A percentile compares a stretch with the other conserved stretches of the same genome.
Evolutionary conservation across 2,329 filamentous ascomycete species (phyloP).

Genomic region (Fusarium nelsonii): DNA sequence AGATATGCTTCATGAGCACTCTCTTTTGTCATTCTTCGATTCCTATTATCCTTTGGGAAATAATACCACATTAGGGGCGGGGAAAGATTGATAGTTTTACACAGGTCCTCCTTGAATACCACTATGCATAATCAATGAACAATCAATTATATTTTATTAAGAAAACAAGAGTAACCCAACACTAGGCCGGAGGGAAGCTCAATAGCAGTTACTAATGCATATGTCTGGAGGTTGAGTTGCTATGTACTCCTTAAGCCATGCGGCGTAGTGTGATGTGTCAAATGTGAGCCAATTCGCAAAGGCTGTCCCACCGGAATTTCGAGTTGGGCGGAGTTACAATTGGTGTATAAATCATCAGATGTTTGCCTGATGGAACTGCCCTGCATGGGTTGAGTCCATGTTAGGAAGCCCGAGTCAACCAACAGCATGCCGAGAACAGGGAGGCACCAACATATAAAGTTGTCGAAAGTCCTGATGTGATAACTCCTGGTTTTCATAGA

Average conservation of each 20-base stretch:
- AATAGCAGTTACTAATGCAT: background rate
- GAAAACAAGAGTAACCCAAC: too few relatives aligned
- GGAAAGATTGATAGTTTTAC: too few relatives aligned
- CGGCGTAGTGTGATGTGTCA: conserved; percentile 7
- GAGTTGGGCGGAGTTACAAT: background rate
- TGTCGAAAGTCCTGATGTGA: background rate
- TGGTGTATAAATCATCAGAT: background rate
- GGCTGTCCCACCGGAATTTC: fast-evolving
- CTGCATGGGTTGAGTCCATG: conserved; percentile 8
- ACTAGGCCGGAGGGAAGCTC: background rate
- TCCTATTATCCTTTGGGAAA: too few relatives aligned
- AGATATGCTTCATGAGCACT: too few relatives aligned
- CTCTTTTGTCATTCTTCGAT: too few relatives aligned
- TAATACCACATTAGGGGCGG: too few relatives aligned
- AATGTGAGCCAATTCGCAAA: background rate
- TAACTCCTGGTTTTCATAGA: too few relatives aligned
- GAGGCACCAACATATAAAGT: conserved; percentile 17
- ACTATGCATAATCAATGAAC: too few relatives aligned
- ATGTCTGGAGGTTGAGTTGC: background rate
- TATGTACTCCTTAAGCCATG: background rate
- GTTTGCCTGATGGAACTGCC: background rate
- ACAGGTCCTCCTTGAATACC: too few relatives aligned
- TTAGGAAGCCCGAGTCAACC: conserved; percentile 18
- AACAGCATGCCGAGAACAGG: conserved; percentile 12
- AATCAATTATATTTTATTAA: too few relatives aligned